Percentiles rank a stretch among this genome's conserved stretches.
phyloP scores from a whole-genome alignment of 495 filamentous ascomycete genomes.

The Podospora bellae-mahoneyi region DNA sequence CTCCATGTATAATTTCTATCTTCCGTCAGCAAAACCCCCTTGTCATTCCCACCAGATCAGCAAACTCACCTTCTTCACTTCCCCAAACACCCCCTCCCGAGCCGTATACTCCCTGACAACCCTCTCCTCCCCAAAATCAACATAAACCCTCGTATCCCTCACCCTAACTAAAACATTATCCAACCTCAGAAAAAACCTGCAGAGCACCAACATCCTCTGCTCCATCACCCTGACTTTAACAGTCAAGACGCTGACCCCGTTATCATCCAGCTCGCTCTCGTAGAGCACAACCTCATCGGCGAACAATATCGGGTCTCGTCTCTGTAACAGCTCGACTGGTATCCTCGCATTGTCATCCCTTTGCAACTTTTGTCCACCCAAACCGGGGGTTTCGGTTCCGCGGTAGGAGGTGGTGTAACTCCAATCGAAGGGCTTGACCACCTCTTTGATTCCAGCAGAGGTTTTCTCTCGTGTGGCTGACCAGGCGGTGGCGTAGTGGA shows the following conservation, averaged over 20 bases:
- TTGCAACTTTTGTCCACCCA: not conserved
- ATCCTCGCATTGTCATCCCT: slow-evolving; percentile 46
- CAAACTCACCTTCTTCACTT: slow-evolving; percentile 64
- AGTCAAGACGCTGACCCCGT: slow-evolving; percentile 83
- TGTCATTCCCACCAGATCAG: not conserved
- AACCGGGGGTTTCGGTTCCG: slow-evolving; percentile 51
- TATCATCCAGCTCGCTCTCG: slow-evolving; percentile 96
- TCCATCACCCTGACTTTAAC: slow-evolving; percentile 93
- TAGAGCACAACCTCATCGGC: slow-evolving; percentile 94
- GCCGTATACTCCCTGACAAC: slow-evolving; percentile 86
- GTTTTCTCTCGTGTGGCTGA: slow-evolving; percentile 78
- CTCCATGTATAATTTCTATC: slow-evolving; percentile 64
- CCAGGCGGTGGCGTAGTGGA: slow-evolving; percentile 90
- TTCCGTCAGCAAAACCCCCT: slow-evolving; percentile 8
- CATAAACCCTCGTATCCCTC: slow-evolving; percentile 84
- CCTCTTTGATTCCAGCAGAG: slow-evolving; percentile 84
- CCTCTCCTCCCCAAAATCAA: slow-evolving; percentile 79
- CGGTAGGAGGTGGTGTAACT: slow-evolving; percentile 86
- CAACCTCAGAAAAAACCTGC: slow-evolving; percentile 87
- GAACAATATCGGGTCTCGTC: slow-evolving; percentile 84
- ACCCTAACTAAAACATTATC: slow-evolving; percentile 85
- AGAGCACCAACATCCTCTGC: slow-evolving; percentile 73
- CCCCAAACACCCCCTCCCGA: slow-evolving; percentile 73
- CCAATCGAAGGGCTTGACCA: slow-evolving; percentile 97
- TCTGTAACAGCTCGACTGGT: slow-evolving; percentile 76